Conservation (phyloP, 352 stramenopile species). For the Phytophthora pinifolia region DNA sequence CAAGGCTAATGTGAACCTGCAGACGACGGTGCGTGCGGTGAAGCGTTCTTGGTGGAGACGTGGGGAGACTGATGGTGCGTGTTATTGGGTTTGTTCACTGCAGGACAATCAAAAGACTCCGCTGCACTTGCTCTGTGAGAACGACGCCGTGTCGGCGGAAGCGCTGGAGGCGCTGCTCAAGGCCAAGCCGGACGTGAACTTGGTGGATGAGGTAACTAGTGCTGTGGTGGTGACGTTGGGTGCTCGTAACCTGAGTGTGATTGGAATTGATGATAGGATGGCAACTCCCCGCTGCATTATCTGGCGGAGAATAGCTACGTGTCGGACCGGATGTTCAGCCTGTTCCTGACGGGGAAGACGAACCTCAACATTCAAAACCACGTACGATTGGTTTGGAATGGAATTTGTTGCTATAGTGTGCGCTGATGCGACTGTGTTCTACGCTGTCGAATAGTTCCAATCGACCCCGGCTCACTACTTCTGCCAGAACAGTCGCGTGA, state of each 20-base stretch:
- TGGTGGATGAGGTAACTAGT: constrained; percentile 44
- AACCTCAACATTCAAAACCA: constrained; percentile 71
- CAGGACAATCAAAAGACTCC: constrained; percentile 57
- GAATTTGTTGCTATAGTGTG: neutral
- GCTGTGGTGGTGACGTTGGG: neutral
- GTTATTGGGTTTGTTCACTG: neutral
- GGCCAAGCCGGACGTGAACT: constrained; percentile 38
- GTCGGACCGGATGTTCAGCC: constrained; percentile 35
- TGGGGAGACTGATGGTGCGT: neutral
- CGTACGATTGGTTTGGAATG: constrained; percentile 33
- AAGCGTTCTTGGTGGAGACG: no score
- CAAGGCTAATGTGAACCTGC: constrained; percentile 40
- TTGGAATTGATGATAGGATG: constrained; percentile 37
- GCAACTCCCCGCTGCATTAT: constrained; percentile 69
- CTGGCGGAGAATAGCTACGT: constrained; percentile 51
- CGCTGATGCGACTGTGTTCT: neutral
- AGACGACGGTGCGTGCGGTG: constrained; percentile 33
- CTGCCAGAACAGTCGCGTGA: constrained; percentile 62
- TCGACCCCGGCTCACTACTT: constrained; percentile 73
- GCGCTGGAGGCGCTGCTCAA: constrained; percentile 48
- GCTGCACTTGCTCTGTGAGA: constrained; percentile 78
- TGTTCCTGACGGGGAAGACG: constrained; percentile 44
- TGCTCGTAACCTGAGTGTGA: neutral
- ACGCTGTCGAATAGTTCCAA: constrained; percentile 50
- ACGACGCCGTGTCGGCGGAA: constrained; percentile 42